Percentiles rank a stretch among this genome's conserved stretches.
Evolutionary conservation across 1,284 basidiomycete species (phyloP).

Genomic region (Sanghuangporus weigelae): DNA sequence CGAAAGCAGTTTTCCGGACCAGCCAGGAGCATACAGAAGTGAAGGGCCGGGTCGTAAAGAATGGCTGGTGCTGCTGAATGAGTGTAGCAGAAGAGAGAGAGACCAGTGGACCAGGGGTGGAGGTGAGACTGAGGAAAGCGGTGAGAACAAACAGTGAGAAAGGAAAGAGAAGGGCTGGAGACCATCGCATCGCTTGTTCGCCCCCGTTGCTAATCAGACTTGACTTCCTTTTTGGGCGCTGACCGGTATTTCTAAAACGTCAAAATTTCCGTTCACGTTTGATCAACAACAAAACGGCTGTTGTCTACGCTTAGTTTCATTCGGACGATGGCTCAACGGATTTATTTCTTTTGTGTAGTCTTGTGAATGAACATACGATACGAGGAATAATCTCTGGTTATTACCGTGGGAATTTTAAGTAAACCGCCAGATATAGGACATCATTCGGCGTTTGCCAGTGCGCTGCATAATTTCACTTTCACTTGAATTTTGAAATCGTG

Average conservation of each 20-base stretch:
- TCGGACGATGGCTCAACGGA: background rate
- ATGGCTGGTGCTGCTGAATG: slow-evolving; percentile 21
- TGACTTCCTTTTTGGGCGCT: slow-evolving; percentile 8
- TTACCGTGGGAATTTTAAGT: background rate
- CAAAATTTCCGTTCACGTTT: background rate
- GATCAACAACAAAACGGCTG: background rate
- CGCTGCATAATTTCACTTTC: background rate
- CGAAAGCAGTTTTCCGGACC: slow-evolving; percentile 39
- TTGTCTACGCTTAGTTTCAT: background rate
- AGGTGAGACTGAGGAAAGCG: slow-evolving; percentile 24
- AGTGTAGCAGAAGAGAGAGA: slow-evolving; percentile 24
- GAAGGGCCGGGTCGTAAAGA: slow-evolving; percentile 28
- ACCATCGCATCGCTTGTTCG: slow-evolving; percentile 17
- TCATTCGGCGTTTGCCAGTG: too few species aligned
- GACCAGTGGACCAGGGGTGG: background rate
- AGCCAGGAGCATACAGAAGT: slow-evolving; percentile 56
- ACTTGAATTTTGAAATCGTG: background rate
- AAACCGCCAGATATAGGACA: too few species aligned
- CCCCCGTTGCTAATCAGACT: slow-evolving; percentile 7
- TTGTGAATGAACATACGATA: background rate
- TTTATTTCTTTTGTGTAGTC: background rate
- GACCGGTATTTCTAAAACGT: background rate
- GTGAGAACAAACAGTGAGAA: slow-evolving; percentile 9
- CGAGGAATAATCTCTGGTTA: background rate
- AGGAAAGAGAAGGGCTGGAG: slow-evolving; percentile 20